Conservation (phyloP, 1,284 basidiomycete species). For the Papiliotrema terrestris region DNA sequence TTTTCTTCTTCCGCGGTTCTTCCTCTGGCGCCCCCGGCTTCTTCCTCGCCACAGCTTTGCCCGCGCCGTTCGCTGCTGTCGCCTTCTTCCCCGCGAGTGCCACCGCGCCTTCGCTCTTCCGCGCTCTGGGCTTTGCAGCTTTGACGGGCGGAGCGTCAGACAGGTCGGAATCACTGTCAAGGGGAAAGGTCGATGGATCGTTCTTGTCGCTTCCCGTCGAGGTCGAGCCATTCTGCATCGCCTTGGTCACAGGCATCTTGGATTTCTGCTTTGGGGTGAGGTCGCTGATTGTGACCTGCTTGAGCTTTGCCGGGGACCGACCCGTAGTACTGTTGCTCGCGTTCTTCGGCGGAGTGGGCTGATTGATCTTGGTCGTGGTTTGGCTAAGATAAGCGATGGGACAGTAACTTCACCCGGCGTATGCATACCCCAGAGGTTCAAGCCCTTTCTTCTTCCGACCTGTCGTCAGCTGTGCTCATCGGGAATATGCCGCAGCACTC, state of each 20-base stretch:
- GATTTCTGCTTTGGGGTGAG: not conserved
- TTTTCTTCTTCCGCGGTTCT: no score
- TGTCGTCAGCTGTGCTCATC: conserved; percentile 1
- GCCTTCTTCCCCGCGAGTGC: conserved; percentile 1
- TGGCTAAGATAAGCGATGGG: not conserved
- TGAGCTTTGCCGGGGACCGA: no score
- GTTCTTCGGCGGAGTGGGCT: no score
- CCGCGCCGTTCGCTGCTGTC: conserved; percentile 7
- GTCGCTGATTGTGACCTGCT: not conserved
- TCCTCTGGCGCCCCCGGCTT: no score
- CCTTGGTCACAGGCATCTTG: not conserved
- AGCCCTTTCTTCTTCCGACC: conserved; percentile 34
- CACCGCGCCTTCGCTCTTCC: not conserved
- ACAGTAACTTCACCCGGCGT: not conserved
- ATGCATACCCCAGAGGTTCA: conserved; percentile 18
- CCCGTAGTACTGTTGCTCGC: no score
- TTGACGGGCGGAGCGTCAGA: not conserved
- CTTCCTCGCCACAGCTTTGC: not conserved
- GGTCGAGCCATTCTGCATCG: not conserved
- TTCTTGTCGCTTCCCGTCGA: not conserved
- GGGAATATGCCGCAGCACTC: conserved; percentile 4
- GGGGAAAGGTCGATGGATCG: not conserved
- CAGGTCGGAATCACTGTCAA: conserved; percentile 4
- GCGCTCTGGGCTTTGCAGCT: not conserved
- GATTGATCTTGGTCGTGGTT: conserved; percentile 1